phyloP scores from a whole-genome alignment of 352 stramenopile genomes.

The Phytophthora europaea region DNA sequence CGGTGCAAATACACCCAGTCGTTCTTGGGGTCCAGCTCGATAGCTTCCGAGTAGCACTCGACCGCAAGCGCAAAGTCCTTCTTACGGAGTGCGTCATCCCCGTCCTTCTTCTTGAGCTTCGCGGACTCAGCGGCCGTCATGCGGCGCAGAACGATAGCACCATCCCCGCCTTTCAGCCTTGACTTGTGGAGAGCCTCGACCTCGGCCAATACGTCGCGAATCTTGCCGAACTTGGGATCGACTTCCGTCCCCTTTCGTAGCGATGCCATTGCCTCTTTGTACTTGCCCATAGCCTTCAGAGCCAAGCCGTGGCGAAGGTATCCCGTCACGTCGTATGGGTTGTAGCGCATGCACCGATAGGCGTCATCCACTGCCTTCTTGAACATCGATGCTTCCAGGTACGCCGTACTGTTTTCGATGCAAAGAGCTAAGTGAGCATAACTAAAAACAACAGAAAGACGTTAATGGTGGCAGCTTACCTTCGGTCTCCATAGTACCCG shows the following conservation, averaged over 20 bases:
- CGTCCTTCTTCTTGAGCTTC: conserved; percentile 49
- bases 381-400: conserved; percentile 68
- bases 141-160: conserved; percentile 20
- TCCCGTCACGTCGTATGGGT: conserved; percentile 93
- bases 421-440: conserved; percentile 5
- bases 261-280: conserved; percentile 72
- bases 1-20: conserved; percentile 65
- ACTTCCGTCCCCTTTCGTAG: conserved; percentile 79
- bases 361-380: conserved; percentile 92
- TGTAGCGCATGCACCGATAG: conserved; percentile 92
- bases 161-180: conserved; percentile 25
- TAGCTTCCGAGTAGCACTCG: conserved; percentile 57
- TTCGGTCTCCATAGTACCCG: conserved; percentile 94
- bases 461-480: conserved; percentile 40
- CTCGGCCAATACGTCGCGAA: conserved; percentile 65
- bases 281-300: conserved; percentile 86
- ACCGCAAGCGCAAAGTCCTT: conserved; percentile 62
- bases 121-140: conserved; percentile 43
- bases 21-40: conserved; percentile 60
- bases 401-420: conserved; percentile 60
- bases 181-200: conserved; percentile 48
- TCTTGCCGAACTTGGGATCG: conserved; percentile 75
- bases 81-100: conserved; percentile 57
- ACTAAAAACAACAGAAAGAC: not conserved
- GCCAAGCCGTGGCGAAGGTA: conserved; percentile 95